Percentiles rank a stretch among this genome's conserved stretches.
These are phyloP conservation scores for Biscogniauxia sp. DNA, from an alignment of 2,329 filamentous ascomycete genomes.

Conservation along the genomic window DNA sequence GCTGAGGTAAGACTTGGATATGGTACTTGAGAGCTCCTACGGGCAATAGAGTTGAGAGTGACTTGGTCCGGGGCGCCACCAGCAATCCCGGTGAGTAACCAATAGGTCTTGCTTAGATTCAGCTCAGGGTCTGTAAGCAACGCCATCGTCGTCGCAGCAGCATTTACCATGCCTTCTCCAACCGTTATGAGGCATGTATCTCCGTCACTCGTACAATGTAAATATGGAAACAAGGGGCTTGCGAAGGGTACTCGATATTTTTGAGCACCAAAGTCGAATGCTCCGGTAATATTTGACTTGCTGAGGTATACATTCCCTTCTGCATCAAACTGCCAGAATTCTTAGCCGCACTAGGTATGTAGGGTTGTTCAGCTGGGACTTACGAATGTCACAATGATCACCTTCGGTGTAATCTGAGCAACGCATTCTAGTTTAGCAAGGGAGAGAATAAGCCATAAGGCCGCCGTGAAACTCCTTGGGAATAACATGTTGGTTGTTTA, in stretches of 20 bases:
- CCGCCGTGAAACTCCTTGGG: not conserved
- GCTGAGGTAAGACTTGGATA: not conserved
- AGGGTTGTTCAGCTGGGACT: not conserved
- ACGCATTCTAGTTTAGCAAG: not conserved
- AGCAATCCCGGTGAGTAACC: conserved; percentile 69
- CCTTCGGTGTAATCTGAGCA: not conserved
- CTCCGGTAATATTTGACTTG: conserved; percentile 27
- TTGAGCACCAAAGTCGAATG: conserved; percentile 54
- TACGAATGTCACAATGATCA: not conserved
- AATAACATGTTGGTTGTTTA: not conserved
- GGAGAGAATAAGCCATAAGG: not conserved
- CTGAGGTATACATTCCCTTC: not conserved
- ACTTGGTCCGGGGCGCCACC: conserved; percentile 69
- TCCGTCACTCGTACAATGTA: conserved; percentile 60
- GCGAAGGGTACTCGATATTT: conserved; percentile 61
- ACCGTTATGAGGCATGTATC: conserved; percentile 67
- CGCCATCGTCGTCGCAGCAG: conserved; percentile 63
- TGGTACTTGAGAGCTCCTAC: not conserved
- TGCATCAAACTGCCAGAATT: not conserved
- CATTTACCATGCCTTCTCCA: conserved; percentile 73
- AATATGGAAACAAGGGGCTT: conserved; percentile 62
- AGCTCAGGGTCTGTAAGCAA: conserved; percentile 61
- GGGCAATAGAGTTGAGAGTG: conserved; percentile 64
- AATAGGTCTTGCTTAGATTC: conserved; percentile 66
- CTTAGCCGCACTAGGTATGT: not conserved